phyloP scores from a whole-genome alignment of 768 basidiomycete species.

The Termitomyces sp. region DNA sequence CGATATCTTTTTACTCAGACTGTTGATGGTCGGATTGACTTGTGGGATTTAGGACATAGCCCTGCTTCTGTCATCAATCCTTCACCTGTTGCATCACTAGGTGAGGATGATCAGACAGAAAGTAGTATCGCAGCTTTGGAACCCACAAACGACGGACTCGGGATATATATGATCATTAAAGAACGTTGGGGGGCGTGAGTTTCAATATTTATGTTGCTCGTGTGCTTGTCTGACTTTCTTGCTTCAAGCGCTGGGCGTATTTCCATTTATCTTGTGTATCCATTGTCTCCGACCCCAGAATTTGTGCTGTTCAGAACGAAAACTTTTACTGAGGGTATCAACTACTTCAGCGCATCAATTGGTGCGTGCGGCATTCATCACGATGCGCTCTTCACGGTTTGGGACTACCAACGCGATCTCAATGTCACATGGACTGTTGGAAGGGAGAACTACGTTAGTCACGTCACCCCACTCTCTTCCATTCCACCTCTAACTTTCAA shows the following conservation, averaged over 20 bases:
- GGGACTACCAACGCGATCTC: conserved; percentile 1
- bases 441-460: conserved; percentile 3
- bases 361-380: conserved; percentile 1
- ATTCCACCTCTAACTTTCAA: background rate
- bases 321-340: background rate
- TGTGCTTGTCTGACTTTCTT: background rate
- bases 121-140: conserved; percentile 1
- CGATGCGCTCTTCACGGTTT: background rate
- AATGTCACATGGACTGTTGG: conserved; percentile 4
- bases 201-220: background rate
- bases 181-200: conserved; percentile 2
- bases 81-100: background rate
- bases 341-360: conserved; percentile 2
- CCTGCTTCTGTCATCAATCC: background rate
- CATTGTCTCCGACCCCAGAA: background rate
- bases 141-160: conserved; percentile 1
- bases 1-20: conserved; percentile 9
- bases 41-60: conserved; percentile 6
- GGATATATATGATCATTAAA: conserved; percentile 4
- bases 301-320: conserved; percentile 1
- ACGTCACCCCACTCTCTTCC: background rate
- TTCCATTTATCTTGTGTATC: conserved; percentile 1
- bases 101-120: conserved; percentile 3
- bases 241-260: background rate
- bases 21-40: conserved; percentile 1